phyloP scores from a whole-genome alignment of 1,284 basidiomycete species.

The Puccinia triticina region DNA sequence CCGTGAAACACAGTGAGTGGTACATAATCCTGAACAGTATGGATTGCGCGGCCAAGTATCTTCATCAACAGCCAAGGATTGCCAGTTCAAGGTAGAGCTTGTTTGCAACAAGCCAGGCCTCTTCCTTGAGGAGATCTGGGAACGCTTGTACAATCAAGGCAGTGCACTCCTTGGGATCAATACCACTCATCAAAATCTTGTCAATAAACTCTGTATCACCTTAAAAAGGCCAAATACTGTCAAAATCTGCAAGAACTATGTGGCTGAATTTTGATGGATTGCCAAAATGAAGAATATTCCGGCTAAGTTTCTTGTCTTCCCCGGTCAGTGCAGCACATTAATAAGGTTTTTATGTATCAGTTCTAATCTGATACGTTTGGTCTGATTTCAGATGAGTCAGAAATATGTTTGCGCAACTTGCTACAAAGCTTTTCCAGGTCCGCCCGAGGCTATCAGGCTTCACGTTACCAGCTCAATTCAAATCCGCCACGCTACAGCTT shows the following conservation, averaged over 20 bases:
- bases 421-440: background rate
- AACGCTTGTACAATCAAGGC: background rate
- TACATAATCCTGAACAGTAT: conserved; percentile 11
- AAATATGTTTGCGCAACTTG: background rate
- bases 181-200: background rate
- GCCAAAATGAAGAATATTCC: background rate
- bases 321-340: background rate
- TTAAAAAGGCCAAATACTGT: conserved; percentile 1
- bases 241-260: conserved; percentile 21
- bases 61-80: background rate
- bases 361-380: background rate
- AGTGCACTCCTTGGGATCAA: background rate
- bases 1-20: background rate
- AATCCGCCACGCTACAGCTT: background rate
- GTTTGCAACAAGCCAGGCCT: background rate
- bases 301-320: conserved; percentile 6
- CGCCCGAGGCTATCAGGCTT: background rate
- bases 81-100: background rate
- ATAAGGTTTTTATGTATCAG: background rate
- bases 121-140: conserved; percentile 18
- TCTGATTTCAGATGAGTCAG: background rate
- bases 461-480: background rate
- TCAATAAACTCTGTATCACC: background rate
- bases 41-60: background rate
- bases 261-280: background rate